These are phyloP conservation scores for Trichoderma lentiforme DNA, from an alignment of 2,329 filamentous ascomycete species.

Conservation along the genomic window DNA sequence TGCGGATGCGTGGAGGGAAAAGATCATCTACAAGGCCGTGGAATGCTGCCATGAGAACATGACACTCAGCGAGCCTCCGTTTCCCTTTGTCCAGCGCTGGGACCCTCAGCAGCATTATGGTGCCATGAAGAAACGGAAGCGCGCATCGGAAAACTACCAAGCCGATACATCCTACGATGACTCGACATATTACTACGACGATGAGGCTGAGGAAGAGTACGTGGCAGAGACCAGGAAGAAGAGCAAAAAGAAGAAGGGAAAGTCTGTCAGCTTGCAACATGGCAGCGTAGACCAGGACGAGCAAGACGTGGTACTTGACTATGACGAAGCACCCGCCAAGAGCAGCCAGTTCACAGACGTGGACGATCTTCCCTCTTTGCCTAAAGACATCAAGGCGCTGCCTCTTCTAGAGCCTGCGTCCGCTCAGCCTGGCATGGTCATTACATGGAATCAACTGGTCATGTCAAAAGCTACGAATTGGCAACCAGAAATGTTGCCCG, in stretches of 20 bases:
- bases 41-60: slow-evolving; percentile 76
- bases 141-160: slow-evolving; percentile 36
- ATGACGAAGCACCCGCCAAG: slow-evolving; percentile 34
- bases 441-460: slow-evolving; percentile 65
- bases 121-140: slow-evolving; percentile 49
- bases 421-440: slow-evolving; percentile 56
- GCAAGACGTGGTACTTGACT: slow-evolving; percentile 40
- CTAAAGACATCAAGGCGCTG: slow-evolving; percentile 54
- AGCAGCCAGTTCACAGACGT: slow-evolving; percentile 46
- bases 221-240: slow-evolving; percentile 24
- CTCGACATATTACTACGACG: slow-evolving; percentile 29
- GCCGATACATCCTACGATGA: slow-evolving; percentile 31
- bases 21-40: slow-evolving; percentile 72
- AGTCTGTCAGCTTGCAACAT: slow-evolving; percentile 22
- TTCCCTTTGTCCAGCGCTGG: slow-evolving; percentile 88
- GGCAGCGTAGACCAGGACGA: slow-evolving; percentile 19
- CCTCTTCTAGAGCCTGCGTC: slow-evolving; percentile 47
- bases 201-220: slow-evolving; percentile 35
- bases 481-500: slow-evolving; percentile 60
- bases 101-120: slow-evolving; percentile 64
- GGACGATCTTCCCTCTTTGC: slow-evolving; percentile 62
- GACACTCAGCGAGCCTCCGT: slow-evolving; percentile 72
- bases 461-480: slow-evolving; percentile 61
- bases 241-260: slow-evolving; percentile 41
- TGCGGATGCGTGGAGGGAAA: slow-evolving; percentile 67